phyloP scores from a whole-genome alignment of 148 eudicot species.

The Beta vulgaris region DNA sequence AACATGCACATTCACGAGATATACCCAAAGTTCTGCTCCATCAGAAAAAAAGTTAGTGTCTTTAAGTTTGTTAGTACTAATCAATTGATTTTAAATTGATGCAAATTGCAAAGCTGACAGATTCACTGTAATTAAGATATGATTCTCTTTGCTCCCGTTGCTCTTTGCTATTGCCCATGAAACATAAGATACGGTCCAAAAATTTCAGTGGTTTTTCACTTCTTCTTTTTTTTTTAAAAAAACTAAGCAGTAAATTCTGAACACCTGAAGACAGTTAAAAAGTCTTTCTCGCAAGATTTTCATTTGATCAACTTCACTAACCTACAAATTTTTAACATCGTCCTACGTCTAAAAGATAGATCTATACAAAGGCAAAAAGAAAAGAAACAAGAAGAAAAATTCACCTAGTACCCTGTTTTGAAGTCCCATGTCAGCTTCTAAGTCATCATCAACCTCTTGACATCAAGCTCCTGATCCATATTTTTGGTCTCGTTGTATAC shows the following conservation, averaged over 20 bases:
- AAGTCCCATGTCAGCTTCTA: neutral
- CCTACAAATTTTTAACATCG: neutral
- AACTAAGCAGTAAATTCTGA: slow-evolving; percentile 16
- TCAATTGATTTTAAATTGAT: neutral
- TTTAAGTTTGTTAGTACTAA: slow-evolving; percentile 12
- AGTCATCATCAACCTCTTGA: slow-evolving; percentile 54
- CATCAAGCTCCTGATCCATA: slow-evolving; percentile 49
- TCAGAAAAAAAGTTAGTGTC: slow-evolving; percentile 1
- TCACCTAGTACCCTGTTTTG: neutral
- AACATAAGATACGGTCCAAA: too few species aligned
- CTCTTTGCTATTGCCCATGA: neutral
- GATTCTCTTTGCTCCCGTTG: slow-evolving; percentile 10
- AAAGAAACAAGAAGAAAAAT: neutral
- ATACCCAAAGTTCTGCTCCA: neutral
- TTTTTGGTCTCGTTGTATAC: slow-evolving; percentile 62
- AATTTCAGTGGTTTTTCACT: too few species aligned
- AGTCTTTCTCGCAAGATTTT: neutral
- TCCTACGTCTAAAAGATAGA: neutral
- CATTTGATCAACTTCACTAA: slow-evolving; percentile 12
- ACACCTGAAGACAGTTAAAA: slow-evolving; percentile 7
- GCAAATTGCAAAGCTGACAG: slow-evolving; percentile 4
- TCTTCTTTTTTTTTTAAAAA: too few species aligned
- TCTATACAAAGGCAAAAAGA: neutral
- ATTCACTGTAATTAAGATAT: slow-evolving; percentile 1
- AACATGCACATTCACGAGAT: slow-evolving; percentile 8